Conservation (phyloP, 169 alveolate species). For the Pseudocohnilembus persalinus region DNA sequence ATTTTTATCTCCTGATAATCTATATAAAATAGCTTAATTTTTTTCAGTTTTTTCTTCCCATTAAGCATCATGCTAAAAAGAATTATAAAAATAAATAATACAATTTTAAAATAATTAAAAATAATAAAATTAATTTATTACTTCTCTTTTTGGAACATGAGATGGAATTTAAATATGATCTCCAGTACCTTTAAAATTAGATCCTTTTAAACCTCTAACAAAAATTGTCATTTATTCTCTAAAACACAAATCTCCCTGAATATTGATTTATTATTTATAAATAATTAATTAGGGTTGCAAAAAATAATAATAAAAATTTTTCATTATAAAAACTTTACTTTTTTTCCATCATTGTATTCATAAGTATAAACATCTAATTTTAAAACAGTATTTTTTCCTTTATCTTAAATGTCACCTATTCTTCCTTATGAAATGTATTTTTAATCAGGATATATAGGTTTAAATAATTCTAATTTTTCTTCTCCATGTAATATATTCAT, state of each 20-base stretch:
- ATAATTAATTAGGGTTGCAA: not conserved
- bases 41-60: slow-evolving; percentile 54
- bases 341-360: slow-evolving; percentile 29
- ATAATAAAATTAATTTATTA: not conserved
- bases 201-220: slow-evolving; percentile 79
- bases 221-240: slow-evolving; percentile 34
- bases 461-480: slow-evolving; percentile 58
- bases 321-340: slow-evolving; percentile 31
- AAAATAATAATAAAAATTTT: not conserved
- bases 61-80: slow-evolving; percentile 62
- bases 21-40: slow-evolving; percentile 77
- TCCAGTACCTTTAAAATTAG: slow-evolving; percentile 67
- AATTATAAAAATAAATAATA: slow-evolving; percentile 33
- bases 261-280: not conserved
- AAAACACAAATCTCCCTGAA: slow-evolving; percentile 13
- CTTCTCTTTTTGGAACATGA: slow-evolving; percentile 57
- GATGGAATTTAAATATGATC: slow-evolving; percentile 26
- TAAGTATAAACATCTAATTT: slow-evolving; percentile 42
- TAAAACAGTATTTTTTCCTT: slow-evolving; percentile 63
- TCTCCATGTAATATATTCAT: slow-evolving; percentile 87
- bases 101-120: slow-evolving; percentile 1
- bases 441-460: slow-evolving; percentile 46
- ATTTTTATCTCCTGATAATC: slow-evolving; percentile 82
- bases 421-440: slow-evolving; percentile 36
- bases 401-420: slow-evolving; percentile 63